phyloP scores from a whole-genome alignment of 2,329 filamentous ascomycete species.

The Fusarium chuoi region DNA sequence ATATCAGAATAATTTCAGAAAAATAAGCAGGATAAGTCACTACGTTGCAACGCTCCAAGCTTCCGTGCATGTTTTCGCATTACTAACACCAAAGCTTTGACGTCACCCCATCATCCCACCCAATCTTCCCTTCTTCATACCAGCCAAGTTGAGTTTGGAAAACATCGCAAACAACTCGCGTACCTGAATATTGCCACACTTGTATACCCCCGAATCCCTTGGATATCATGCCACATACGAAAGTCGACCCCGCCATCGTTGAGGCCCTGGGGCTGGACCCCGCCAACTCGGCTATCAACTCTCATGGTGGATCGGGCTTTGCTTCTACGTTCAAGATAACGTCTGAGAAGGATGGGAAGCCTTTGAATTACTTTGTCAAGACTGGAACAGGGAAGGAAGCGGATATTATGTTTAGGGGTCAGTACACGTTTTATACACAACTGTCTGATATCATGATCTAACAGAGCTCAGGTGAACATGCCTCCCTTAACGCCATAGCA shows the following conservation, averaged over 20 bases:
- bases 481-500: slow-evolving; percentile 85
- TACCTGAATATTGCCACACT: not conserved
- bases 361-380: slow-evolving; percentile 76
- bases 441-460: slow-evolving; percentile 4
- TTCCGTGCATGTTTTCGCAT: slow-evolving; percentile 23
- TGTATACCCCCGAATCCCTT: too few relatives aligned
- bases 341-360: slow-evolving; percentile 57
- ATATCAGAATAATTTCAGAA: not conserved
- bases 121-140: not conserved
- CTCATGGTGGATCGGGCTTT: slow-evolving; percentile 75
- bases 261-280: slow-evolving; percentile 67
- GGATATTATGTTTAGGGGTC: slow-evolving; percentile 76
- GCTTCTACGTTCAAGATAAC: slow-evolving; percentile 72
- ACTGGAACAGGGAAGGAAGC: slow-evolving; percentile 69
- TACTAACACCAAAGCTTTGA: slow-evolving; percentile 41
- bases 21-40: not conserved
- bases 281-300: slow-evolving; percentile 66
- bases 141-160: not conserved
- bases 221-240: slow-evolving; percentile 24
- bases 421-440: slow-evolving; percentile 18
- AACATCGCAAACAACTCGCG: not conserved
- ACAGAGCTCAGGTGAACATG: slow-evolving; percentile 74
- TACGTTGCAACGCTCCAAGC: not conserved
- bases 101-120: slow-evolving; percentile 44
- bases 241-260: slow-evolving; percentile 22